Evolutionary conservation across 768 basidiomycete species (phyloP).

Genomic region (Epithele typhae): DNA sequence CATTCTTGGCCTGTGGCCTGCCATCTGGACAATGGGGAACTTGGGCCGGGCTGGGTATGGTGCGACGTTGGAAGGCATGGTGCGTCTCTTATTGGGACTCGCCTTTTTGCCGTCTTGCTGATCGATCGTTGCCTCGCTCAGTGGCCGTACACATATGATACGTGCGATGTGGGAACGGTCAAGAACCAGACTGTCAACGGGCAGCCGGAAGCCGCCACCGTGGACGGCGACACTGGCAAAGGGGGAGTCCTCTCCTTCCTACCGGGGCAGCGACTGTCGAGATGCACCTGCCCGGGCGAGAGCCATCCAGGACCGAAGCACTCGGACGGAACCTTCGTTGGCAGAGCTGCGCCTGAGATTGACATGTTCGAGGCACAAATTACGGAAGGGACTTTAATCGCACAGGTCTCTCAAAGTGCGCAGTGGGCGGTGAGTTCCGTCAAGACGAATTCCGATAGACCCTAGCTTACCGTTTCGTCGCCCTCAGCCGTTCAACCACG

Average conservation of each 20-base stretch:
- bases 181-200: conserved; percentile 78
- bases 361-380: conserved; percentile 86
- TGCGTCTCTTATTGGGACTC: conserved; percentile 27
- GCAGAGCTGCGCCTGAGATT: conserved; percentile 84
- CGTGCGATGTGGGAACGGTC: conserved; percentile 90
- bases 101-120: not conserved
- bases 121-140: conserved; percentile 18
- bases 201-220: conserved; percentile 53
- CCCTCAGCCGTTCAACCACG: conserved; percentile 66
- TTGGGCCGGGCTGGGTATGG: conserved; percentile 88
- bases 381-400: conserved; percentile 38
- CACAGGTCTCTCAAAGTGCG: conserved; percentile 76
- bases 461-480: not conserved
- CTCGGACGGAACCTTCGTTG: conserved; percentile 68
- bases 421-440: conserved; percentile 70
- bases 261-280: conserved; percentile 80
- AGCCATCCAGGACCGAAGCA: conserved; percentile 85
- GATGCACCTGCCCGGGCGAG: conserved; percentile 86
- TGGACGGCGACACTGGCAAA: conserved; percentile 52
- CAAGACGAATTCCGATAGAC: not conserved
- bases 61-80: conserved; percentile 78
- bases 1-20: conserved; percentile 69
- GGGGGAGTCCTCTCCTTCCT: conserved; percentile 70
- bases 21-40: conserved; percentile 79
- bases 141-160: conserved; percentile 83